Percentiles rank a stretch among this genome's conserved stretches.
phyloP scores from a whole-genome alignment of 441 rosid genomes.

The Pelargonium australe region DNA sequence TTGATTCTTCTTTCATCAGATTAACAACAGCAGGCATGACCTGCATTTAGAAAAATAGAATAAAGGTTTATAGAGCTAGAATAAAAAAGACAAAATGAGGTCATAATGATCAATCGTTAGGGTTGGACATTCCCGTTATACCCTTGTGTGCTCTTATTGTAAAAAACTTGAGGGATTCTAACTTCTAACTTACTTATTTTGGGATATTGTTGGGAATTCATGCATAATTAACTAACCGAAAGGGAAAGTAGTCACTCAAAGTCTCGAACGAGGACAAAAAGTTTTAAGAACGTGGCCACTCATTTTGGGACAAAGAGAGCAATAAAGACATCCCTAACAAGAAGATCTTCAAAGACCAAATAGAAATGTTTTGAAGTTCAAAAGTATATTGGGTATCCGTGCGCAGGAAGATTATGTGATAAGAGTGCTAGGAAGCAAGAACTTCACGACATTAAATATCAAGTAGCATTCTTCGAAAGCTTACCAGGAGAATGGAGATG shows the following conservation, averaged over 20 bases:
- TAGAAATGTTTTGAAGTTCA: no score
- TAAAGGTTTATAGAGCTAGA: not conserved
- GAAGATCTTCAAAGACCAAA: not conserved
- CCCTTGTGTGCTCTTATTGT: no score
- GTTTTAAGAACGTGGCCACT: no score
- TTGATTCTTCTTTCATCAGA: constrained; percentile 76
- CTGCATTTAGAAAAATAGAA: constrained; percentile 28
- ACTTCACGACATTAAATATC: not conserved
- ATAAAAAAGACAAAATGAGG: not conserved
- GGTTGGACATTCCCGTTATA: no score
- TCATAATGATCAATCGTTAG: not conserved
- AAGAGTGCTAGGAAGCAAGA: not conserved
- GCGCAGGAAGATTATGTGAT: not conserved
- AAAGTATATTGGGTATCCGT: no score
- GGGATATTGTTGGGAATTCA: no score
- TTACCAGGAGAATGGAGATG: constrained; percentile 82
- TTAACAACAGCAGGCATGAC: constrained; percentile 89
- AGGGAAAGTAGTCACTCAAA: no score
- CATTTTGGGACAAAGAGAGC: no score
- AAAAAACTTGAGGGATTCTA: no score
- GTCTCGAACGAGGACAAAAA: no score
- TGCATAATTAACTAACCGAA: no score
- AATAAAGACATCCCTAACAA: not conserved
- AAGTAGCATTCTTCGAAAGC: constrained; percentile 11
- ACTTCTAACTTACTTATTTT: no score